These are phyloP conservation scores for Phytopythium aichiense DNA, from an alignment of 352 stramenopile species.

Conservation along the genomic window DNA sequence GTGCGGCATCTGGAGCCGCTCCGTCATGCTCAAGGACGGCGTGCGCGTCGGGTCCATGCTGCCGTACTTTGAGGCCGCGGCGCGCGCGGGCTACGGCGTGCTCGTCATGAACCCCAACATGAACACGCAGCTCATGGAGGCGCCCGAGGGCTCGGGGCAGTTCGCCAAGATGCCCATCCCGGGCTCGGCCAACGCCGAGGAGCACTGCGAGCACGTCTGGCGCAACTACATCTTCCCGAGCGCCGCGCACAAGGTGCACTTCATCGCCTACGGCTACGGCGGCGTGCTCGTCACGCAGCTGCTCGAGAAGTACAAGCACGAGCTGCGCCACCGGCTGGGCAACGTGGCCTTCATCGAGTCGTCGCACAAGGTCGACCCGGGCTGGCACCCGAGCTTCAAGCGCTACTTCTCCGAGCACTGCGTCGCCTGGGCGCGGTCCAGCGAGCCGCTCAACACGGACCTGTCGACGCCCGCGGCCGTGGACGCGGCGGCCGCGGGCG, in stretches of 20 bases:
- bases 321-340: constrained; percentile 74
- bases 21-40: constrained; percentile 78
- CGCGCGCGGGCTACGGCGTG: constrained; percentile 73
- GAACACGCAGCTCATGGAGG: constrained; percentile 84
- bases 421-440: constrained; percentile 72
- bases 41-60: constrained; percentile 88
- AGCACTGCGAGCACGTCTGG: constrained; percentile 88
- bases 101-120: constrained; percentile 90
- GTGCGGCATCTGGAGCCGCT: constrained; percentile 88
- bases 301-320: constrained; percentile 74
- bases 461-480: constrained; percentile 28
- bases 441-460: constrained; percentile 61
- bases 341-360: constrained; percentile 89
- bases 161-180: constrained; percentile 79
- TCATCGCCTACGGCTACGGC: constrained; percentile 86
- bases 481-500: constrained; percentile 10
- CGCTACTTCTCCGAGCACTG: constrained; percentile 80
- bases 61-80: constrained; percentile 79
- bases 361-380: constrained; percentile 70
- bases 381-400: constrained; percentile 70
- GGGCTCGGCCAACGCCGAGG: constrained; percentile 77
- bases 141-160: constrained; percentile 30
- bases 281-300: constrained; percentile 75
- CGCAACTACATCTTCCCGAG: constrained; percentile 83
- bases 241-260: constrained; percentile 81